Percentiles rank a stretch among this genome's conserved stretches.
Evolutionary conservation across 306 rosid species (phyloP).

Genomic region (Vachellia pachyceras): DNA sequence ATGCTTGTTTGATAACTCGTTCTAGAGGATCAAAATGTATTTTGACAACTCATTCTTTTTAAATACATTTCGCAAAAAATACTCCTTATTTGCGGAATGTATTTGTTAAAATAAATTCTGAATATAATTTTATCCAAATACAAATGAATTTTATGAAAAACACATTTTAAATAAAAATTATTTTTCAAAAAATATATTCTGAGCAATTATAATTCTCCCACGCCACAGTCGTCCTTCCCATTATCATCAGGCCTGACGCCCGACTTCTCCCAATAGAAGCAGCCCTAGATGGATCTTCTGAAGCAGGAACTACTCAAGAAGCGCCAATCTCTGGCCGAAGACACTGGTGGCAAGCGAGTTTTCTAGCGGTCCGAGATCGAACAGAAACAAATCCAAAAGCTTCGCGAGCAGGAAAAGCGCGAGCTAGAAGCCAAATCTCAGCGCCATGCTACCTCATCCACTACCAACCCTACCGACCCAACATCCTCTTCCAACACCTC

Average conservation of each 20-base stretch:
- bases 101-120: no score
- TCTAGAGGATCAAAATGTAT: no score
- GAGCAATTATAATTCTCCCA: no score
- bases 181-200: no score
- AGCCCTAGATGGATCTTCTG: constrained; percentile 78
- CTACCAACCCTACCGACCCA: constrained; percentile 36
- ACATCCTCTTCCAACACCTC: constrained; percentile 35
- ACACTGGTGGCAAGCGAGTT: constrained; percentile 76
- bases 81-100: no score
- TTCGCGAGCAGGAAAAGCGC: constrained; percentile 89
- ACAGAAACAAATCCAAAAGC: constrained; percentile 79
- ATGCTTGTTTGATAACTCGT: no score
- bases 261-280: neutral
- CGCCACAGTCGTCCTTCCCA: no score
- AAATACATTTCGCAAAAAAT: no score
- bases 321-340: constrained; percentile 74
- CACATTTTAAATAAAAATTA: no score
- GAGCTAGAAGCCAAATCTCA: constrained; percentile 83
- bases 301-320: constrained; percentile 84
- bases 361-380: constrained; percentile 97
- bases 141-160: no score
- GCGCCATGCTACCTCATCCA: constrained; percentile 58
- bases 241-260: neutral
- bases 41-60: no score
- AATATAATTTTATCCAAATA: no score